A percentile compares a stretch with the other conserved stretches of the same genome.
Conservation (phyloP, 2,329 filamentous ascomycete genomes). For the Nothophoma quercina region DNA sequence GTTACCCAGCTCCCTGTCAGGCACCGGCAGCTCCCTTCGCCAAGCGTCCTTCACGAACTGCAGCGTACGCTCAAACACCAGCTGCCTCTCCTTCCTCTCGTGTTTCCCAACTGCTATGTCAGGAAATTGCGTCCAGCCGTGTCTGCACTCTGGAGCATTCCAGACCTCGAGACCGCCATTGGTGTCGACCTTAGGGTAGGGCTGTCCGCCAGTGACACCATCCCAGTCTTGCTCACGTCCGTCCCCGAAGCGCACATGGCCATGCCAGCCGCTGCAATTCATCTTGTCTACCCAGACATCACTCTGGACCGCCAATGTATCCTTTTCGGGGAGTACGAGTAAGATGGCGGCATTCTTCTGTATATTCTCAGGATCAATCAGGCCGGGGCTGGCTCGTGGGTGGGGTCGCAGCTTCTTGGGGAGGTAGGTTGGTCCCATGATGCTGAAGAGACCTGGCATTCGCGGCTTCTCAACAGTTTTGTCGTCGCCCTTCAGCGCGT, state of each 20-base stretch:
- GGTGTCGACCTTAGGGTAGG: conserved; percentile 21
- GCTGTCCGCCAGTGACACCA: conserved; percentile 30
- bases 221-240: conserved; percentile 42
- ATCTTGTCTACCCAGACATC: conserved; percentile 54
- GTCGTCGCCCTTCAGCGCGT: conserved; percentile 43
- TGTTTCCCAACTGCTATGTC: conserved; percentile 48
- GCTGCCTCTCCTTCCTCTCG: conserved; percentile 46
- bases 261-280: conserved; percentile 41
- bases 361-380: conserved; percentile 44
- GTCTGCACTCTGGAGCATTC: conserved; percentile 45
- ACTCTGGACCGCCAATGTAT: conserved; percentile 52
- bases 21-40: conserved; percentile 33
- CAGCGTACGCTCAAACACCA: conserved; percentile 47
- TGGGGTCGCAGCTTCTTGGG: conserved; percentile 48
- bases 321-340: conserved; percentile 53
- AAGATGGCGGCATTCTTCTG: conserved; percentile 51
- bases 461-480: conserved; percentile 38
- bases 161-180: conserved; percentile 50
- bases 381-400: conserved; percentile 52
- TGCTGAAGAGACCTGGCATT: conserved; percentile 47
- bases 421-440: conserved; percentile 53
- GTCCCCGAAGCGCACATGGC: conserved; percentile 47
- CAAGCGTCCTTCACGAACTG: conserved; percentile 50
- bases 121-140: conserved; percentile 56
- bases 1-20: conserved; percentile 21